These are phyloP conservation scores for Nigrograna mackinnonii DNA, from an alignment of 2,329 filamentous ascomycete species.

Conservation along the genomic window DNA sequence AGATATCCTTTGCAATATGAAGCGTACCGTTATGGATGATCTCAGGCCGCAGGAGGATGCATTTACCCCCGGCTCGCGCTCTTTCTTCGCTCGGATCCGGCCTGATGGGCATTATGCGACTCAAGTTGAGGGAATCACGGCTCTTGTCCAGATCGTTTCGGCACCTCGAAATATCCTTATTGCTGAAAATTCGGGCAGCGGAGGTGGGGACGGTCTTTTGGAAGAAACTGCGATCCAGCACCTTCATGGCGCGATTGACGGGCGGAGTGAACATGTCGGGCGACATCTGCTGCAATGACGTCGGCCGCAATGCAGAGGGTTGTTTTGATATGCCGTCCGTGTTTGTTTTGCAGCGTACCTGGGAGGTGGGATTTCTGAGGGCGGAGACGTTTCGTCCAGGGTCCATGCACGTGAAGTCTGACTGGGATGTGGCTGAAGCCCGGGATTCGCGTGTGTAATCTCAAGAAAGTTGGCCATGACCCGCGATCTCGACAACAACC, in stretches of 20 bases:
- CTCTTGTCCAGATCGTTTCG: conserved; percentile 68
- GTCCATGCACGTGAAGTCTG: conserved; percentile 6
- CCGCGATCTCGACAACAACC: conserved; percentile 11
- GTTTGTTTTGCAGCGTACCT: conserved; percentile 2
- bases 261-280: conserved; percentile 74
- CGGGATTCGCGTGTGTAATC: conserved; percentile 22
- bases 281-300: conserved; percentile 20
- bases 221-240: conserved; percentile 84
- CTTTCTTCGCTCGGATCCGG: conserved; percentile 63
- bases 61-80: conserved; percentile 52
- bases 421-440: conserved; percentile 2
- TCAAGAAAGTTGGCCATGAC: conserved; percentile 1
- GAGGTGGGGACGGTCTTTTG: conserved; percentile 73
- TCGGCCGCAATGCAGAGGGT: not conserved
- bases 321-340: not conserved
- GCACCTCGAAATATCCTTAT: conserved; percentile 73
- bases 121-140: conserved; percentile 67
- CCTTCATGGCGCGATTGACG: conserved; percentile 75
- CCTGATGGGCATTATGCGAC: conserved; percentile 64
- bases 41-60: conserved; percentile 50
- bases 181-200: conserved; percentile 77
- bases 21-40: conserved; percentile 41
- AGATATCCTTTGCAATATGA: conserved; percentile 9
- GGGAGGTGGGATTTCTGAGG: conserved; percentile 6
- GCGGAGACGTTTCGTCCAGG: conserved; percentile 1